Base-by-base conservation (phyloP, 2,329 filamentous ascomycete species). In the Trichoderma pleuroti region DNA sequence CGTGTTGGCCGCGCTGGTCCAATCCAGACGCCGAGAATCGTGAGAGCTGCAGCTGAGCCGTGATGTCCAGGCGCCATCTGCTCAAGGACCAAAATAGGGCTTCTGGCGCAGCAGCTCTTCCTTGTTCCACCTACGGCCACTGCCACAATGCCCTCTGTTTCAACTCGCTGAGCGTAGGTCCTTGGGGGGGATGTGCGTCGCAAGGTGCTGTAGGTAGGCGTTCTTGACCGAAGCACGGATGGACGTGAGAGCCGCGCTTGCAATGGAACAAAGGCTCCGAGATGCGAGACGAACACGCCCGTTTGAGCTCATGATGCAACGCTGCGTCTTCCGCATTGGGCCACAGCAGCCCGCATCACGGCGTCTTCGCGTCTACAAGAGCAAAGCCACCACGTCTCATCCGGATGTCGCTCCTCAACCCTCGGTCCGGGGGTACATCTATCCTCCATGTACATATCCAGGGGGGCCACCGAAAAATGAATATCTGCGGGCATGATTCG, bases 61-160 rank as follows among this genome's bases (percentile, higher is more conserved):
- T 52, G 66, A 61, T 61, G 46, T 39, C 56, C 56, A 68, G 54
- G 18, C 66, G 56, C 39, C 66, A 52, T 28, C 49, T 68, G 54
- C 52, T 4, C 26, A 5, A 68, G n/a, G 54, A 9, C 16, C 28
- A 34, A 30, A 46, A 60, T 39, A 68, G 54, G 52, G 36, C 54
- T 32, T 24, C 57, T 68, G 54, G 65, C 65, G 65, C 65, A 60
- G 54, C 65, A 34, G 65, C 21, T 42, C 8, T 42, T 49, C n/a
- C n/a, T 52, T 49, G 46, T 49, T 54, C 64, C n/a, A n/a, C n/a
- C n/a, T n/a, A n/a, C n/a, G n/a, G 59, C 64, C 66, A 68, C 66
- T 36, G 66, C 66, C 66, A 68, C 56, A 60, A 61, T 49, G 39
- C 28, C 39, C 39, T 61, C 39, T 60, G 39, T 52, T 61, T 52